Conservation (phyloP, 306 rosid species). For the Cicer yamashitae region DNA sequence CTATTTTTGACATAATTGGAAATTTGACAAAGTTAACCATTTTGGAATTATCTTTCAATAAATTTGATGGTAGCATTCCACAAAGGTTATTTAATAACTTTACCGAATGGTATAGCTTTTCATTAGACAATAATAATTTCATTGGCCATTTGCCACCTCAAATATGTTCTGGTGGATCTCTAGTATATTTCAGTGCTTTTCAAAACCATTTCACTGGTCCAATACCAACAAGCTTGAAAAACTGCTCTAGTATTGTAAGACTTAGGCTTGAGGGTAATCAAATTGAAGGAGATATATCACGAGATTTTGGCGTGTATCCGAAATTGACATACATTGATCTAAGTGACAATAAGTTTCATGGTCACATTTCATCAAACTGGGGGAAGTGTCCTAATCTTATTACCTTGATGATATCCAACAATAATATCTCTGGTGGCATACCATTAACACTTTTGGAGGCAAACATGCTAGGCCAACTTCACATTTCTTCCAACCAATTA, state of each 20-base stretch:
- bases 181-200: too few relatives aligned
- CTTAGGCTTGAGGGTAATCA: slow-evolving; percentile 40
- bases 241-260: slow-evolving; percentile 30
- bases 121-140: neutral
- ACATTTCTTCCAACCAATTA: slow-evolving; percentile 46
- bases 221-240: slow-evolving; percentile 36
- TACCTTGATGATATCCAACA: neutral
- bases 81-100: neutral
- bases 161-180: too few relatives aligned
- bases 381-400: slow-evolving; percentile 13
- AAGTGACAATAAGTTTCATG: slow-evolving; percentile 44
- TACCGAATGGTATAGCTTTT: neutral
- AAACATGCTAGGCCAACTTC: slow-evolving; percentile 19
- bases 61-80: slow-evolving; percentile 14
- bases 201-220: slow-evolving; percentile 17
- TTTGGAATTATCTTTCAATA: neutral
- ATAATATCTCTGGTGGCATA: slow-evolving; percentile 33
- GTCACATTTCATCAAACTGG: slow-evolving; percentile 41
- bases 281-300: slow-evolving; percentile 44
- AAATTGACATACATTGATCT: slow-evolving; percentile 19
- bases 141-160: too few relatives aligned
- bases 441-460: slow-evolving; percentile 19
- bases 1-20: slow-evolving; percentile 31
- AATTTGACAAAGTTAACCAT: neutral
- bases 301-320: slow-evolving; percentile 47